phyloP scores from a whole-genome alignment of 2,329 filamentous ascomycete species.

The Hypoxylon sp. region DNA sequence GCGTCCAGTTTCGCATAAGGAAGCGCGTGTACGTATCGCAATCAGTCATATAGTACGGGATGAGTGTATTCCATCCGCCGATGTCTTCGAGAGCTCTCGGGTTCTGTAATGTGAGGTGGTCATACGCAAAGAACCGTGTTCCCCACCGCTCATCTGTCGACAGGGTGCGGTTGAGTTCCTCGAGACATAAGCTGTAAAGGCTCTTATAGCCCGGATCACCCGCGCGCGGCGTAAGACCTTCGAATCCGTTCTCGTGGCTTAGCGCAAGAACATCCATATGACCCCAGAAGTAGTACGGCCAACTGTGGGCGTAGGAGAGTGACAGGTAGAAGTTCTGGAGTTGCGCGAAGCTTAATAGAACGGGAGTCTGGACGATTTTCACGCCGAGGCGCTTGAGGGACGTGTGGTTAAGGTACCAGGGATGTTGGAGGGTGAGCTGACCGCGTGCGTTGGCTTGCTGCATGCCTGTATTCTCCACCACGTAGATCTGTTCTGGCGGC shows the following conservation, averaged over 20 bases:
- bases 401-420: constrained; percentile 68
- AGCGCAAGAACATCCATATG: constrained; percentile 67
- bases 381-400: constrained; percentile 65
- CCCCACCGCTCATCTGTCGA: constrained; percentile 60
- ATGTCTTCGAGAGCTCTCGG: constrained; percentile 64
- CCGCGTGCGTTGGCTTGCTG: constrained; percentile 65
- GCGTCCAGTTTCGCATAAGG: constrained; percentile 61
- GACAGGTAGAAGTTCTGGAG: constrained; percentile 67
- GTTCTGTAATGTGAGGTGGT: constrained; percentile 70
- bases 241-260: constrained; percentile 58
- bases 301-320: constrained; percentile 59
- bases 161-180: constrained; percentile 53
- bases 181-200: constrained; percentile 57
- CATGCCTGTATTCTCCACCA: constrained; percentile 71
- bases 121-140: constrained; percentile 69
- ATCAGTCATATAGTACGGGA: constrained; percentile 70
- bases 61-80: constrained; percentile 69
- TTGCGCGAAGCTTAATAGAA: constrained; percentile 67
- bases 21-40: constrained; percentile 67
- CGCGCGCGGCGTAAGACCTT: constrained; percentile 51
- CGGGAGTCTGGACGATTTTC: constrained; percentile 64
- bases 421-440: constrained; percentile 65
- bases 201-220: constrained; percentile 57
- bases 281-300: constrained; percentile 68
- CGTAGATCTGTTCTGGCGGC: constrained; percentile 68